These are phyloP conservation scores for Colletotrichum cordylinicola DNA, from an alignment of 2,329 filamentous ascomycete genomes.

Conservation along the genomic window DNA sequence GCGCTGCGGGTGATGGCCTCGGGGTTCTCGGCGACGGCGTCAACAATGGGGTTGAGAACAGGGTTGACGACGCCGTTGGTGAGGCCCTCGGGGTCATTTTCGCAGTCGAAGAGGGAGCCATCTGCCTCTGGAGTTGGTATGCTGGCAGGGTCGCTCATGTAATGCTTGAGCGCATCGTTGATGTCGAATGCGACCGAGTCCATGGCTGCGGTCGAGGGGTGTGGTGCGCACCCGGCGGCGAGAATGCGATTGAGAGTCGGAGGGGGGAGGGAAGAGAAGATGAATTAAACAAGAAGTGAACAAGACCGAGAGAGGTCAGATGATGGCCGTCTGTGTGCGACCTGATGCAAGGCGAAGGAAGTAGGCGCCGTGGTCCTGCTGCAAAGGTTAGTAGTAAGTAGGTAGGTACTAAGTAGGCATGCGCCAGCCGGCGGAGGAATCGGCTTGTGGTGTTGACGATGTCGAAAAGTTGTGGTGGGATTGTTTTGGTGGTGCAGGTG, in stretches of 20 bases:
- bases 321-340: not conserved
- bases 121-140: conserved; percentile 89
- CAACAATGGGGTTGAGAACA: conserved; percentile 89
- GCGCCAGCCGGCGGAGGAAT: not conserved
- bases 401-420: not conserved
- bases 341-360: not conserved
- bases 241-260: conserved; percentile 10
- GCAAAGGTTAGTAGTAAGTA: not conserved
- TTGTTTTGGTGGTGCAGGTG: not conserved
- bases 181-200: conserved; percentile 89
- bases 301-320: not conserved
- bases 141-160: conserved; percentile 88
- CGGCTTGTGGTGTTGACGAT: conserved; percentile 6
- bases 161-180: conserved; percentile 94
- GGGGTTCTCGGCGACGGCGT: conserved; percentile 89
- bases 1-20: conserved; percentile 82
- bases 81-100: conserved; percentile 86
- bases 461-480: not conserved
- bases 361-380: not conserved
- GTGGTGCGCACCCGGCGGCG: conserved; percentile 12
- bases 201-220: conserved; percentile 51
- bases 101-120: conserved; percentile 83
- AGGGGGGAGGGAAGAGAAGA: not conserved
- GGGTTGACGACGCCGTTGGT: conserved; percentile 81
- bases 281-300: conserved; percentile 2